phyloP scores from a whole-genome alignment of 495 filamentous ascomycete species.

The Aspergillus ellipticus region DNA sequence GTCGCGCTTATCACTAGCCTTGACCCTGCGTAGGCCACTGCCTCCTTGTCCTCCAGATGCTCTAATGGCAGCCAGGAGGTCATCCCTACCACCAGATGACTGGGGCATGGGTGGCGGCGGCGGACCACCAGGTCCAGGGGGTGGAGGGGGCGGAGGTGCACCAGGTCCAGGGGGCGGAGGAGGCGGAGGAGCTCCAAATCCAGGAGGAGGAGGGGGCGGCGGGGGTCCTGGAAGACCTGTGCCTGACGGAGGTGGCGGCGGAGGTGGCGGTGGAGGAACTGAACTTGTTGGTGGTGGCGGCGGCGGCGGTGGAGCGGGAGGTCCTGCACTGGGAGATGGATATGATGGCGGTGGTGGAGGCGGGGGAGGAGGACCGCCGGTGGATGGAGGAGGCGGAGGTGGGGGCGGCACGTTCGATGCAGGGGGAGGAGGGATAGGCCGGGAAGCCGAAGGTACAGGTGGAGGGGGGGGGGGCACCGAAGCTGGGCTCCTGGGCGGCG shows the following conservation, averaged over 20 bases:
- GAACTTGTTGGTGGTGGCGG: conserved; percentile 23
- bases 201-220: conserved; percentile 60
- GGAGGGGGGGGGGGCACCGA: conserved; percentile 50
- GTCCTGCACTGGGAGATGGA: conserved; percentile 43
- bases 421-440: conserved; percentile 32
- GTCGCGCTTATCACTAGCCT: conserved; percentile 70
- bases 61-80: conserved; percentile 79
- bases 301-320: conserved; percentile 36
- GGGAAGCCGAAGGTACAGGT: conserved; percentile 33
- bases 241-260: conserved; percentile 33
- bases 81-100: conserved; percentile 50
- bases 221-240: conserved; percentile 28
- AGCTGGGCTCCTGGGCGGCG: conserved; percentile 50
- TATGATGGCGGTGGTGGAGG: conserved; percentile 55
- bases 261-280: conserved; percentile 46
- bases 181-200: conserved; percentile 36
- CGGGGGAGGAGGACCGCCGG: conserved; percentile 32
- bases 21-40: conserved; percentile 75
- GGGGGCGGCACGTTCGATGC: conserved; percentile 21
- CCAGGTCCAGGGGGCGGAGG: conserved; percentile 44
- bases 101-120: conserved; percentile 54
- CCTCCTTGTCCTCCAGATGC: conserved; percentile 67
- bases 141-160: conserved; percentile 66
- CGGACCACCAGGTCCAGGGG: conserved; percentile 66
- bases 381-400: conserved; percentile 43